A percentile compares a stretch with the other conserved stretches of the same genome.
phyloP scores from a whole-genome alignment of 106 monocot genomes.

The Phalaenopsis equestris region DNA sequence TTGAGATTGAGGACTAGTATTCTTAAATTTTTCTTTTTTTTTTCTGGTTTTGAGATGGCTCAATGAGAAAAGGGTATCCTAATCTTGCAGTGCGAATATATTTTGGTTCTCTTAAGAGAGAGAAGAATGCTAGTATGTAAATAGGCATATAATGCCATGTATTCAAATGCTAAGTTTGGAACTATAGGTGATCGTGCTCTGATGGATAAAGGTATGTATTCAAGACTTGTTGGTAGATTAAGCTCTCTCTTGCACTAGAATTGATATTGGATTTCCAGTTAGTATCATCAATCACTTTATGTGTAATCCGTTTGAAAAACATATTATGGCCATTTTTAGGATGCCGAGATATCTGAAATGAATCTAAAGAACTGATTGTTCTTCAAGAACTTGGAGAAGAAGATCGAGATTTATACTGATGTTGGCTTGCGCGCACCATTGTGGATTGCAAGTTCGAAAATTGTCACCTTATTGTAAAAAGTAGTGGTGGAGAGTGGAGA shows the following conservation, averaged over 20 bases:
- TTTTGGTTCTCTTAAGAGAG: conserved; percentile 8
- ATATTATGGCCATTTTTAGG: neutral
- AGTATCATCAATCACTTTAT: conserved; percentile 19
- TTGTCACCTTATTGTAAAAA: neutral
- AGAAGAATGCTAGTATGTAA: conserved; percentile 1
- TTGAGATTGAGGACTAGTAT: conserved; percentile 22
- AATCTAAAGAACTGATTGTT: neutral
- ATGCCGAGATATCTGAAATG: conserved; percentile 9
- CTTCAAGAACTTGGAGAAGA: neutral
- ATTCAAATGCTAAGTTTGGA: neutral
- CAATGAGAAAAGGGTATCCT: neutral
- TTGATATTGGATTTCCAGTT: conserved; percentile 1
- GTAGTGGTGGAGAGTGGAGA: neutral
- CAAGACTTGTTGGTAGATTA: conserved; percentile 11
- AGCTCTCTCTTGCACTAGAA: conserved; percentile 10
- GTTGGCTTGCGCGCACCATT: neutral
- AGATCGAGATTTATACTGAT: neutral
- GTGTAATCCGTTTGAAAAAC: conserved; percentile 5
- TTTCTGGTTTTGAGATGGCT: conserved; percentile 13
- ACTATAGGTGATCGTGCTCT: neutral
- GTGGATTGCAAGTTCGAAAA: neutral
- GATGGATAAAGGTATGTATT: neutral
- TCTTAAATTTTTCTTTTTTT: conserved; percentile 2
- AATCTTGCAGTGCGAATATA: neutral
- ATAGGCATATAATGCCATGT: conserved; percentile 5